phyloP scores from a whole-genome alignment of 2,329 filamentous ascomycete genomes.

The Sporothrix schenckii region DNA sequence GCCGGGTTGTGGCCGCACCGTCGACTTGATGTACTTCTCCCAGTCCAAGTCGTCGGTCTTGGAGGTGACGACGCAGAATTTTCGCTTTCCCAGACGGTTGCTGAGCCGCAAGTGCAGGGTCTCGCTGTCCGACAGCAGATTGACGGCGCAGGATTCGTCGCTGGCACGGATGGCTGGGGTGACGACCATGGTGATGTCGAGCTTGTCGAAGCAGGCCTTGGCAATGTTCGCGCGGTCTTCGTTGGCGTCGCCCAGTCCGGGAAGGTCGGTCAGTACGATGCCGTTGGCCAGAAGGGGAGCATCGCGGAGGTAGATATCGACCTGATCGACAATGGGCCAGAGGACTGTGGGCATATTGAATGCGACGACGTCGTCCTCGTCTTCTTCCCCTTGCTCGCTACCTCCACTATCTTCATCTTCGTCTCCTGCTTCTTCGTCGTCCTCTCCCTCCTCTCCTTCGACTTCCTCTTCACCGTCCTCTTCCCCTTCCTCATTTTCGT shows the following conservation, averaged over 20 bases:
- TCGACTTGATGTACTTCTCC: constrained; percentile 21
- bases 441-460: not conserved
- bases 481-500: not conserved
- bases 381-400: too few relatives aligned
- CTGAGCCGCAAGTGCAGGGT: constrained; percentile 40
- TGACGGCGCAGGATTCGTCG: constrained; percentile 38
- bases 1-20: not conserved
- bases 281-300: constrained; percentile 52
- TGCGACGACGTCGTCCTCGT: not conserved
- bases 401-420: not conserved
- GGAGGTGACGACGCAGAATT: constrained; percentile 40
- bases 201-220: constrained; percentile 28
- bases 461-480: not conserved
- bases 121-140: constrained; percentile 40
- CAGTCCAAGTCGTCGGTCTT: constrained; percentile 42
- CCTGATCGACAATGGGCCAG: constrained; percentile 46
- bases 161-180: constrained; percentile 38
- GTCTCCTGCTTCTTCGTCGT: not conserved
- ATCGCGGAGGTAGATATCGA: constrained; percentile 49
- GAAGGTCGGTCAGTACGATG: constrained; percentile 57
- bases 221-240: constrained; percentile 40
- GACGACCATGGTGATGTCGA: constrained; percentile 42
- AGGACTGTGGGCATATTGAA: not conserved
- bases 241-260: constrained; percentile 52
- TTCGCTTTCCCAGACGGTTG: constrained; percentile 37